phyloP scores from a whole-genome alignment of 2,329 filamentous ascomycete species.

The Mariannaea sp. region DNA sequence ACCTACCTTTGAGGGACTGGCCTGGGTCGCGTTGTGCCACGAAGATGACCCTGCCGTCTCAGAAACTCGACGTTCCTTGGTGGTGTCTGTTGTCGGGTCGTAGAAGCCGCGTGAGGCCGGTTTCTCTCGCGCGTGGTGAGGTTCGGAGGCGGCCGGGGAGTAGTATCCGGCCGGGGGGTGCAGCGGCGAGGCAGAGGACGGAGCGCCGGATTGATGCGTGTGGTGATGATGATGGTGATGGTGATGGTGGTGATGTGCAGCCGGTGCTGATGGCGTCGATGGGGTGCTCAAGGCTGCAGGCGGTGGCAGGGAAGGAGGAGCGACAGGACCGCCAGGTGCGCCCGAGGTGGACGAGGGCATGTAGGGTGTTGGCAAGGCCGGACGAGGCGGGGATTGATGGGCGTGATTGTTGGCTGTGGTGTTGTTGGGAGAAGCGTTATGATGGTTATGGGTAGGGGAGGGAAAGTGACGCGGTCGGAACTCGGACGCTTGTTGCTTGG shows the following conservation, averaged over 20 bases:
- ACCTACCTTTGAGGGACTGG: conserved; percentile 55
- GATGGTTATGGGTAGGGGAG: conserved; percentile 37
- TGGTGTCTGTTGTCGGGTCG: conserved; percentile 58
- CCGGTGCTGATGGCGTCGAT: conserved; percentile 11
- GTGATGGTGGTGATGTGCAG: conserved; percentile 27
- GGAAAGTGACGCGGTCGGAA: conserved; percentile 43
- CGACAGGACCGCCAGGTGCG: conserved; percentile 38
- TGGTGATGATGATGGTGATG: conserved; percentile 35
- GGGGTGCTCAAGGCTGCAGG: conserved; percentile 35
- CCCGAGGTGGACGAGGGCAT: conserved; percentile 44
- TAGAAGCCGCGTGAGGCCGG: conserved; percentile 54
- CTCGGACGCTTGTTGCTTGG: conserved; percentile 48
- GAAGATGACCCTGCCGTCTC: conserved; percentile 45
- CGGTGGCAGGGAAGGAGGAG: conserved; percentile 40
- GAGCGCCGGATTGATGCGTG: conserved; percentile 34
- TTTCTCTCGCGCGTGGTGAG: conserved; percentile 47
- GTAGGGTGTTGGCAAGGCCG: conserved; percentile 43
- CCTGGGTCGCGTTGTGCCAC: conserved; percentile 52
- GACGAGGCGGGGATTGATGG: conserved; percentile 41
- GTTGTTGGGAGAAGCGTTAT: conserved; percentile 33
- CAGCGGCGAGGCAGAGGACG: conserved; percentile 48
- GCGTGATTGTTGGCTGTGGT: conserved; percentile 38
- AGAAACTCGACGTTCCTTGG: conserved; percentile 51
- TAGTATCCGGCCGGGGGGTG: conserved; percentile 52
- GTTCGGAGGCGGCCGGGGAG: conserved; percentile 38